Base-by-base conservation (phyloP, 352 stramenopile species). In the Nannochloropsis limnetica region DNA sequence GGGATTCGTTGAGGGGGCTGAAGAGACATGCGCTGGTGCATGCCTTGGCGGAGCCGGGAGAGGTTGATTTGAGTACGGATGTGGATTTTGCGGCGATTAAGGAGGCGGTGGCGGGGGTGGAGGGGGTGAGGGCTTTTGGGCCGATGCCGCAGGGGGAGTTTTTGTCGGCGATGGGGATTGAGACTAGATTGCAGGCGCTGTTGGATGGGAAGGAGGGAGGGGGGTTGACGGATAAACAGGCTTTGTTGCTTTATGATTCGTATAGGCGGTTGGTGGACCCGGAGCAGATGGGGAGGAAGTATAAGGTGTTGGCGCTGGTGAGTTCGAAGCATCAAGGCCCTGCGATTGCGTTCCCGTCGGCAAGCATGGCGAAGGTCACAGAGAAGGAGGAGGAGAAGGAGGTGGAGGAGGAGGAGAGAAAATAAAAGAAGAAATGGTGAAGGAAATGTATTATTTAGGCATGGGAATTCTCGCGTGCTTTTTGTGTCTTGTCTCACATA, bases 1-100 rank as follows among this genome's bases (percentile, higher is more conserved):
- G 90, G 83, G 87, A 95, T 69, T 96, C 91, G 89, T 84, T 97
- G 79, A 91, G 93, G 23, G 93, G 91, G 80, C 96, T 97, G 84
- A 89, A 95, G 86, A 89, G 92, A 81, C 93, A 97, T 89, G 74
- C 91, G 83, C 95, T 85, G 84, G 92, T 96, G 67, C 92, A 89
- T 80, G 89, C 93, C 31, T 84, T 97, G 81, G 88, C 90, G 15
- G 90, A 95, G 68, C 93, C 93, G 17, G 93, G 93, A 23, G 89
- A 95, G 61, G 90, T 95, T 4, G 93, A 97, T 81, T 86, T 90
- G 31, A 90, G 85, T 11, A 87, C 86, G 23, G 87, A 90, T 79
- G 88, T 90, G 79, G 92, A 97, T 83, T 97, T 97, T 83, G 87
- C 84, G 29, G 93, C 90, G 28, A 82, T 96, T 69, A 83, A 87